A percentile compares a stretch with the other conserved stretches of the same genome.
Conservation (phyloP, 306 rosid genomes). For the Lathyrus aphaca region DNA sequence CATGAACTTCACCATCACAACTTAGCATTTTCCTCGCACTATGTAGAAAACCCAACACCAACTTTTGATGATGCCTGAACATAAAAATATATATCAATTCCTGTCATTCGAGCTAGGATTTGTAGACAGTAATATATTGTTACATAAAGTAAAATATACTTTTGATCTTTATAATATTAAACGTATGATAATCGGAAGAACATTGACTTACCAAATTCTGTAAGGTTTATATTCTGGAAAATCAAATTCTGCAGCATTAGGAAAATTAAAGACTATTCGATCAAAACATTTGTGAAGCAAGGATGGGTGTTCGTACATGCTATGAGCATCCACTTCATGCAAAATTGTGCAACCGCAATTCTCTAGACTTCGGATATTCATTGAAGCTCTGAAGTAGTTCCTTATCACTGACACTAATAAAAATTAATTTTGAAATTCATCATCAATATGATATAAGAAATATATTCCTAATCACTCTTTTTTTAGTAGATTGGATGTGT, state of each 20-base stretch:
- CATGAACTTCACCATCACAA: conserved; percentile 47
- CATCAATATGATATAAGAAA: not conserved
- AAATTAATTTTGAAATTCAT: not conserved
- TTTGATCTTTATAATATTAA: too few relatives aligned
- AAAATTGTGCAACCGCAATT: conserved; percentile 29
- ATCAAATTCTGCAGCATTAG: conserved; percentile 37
- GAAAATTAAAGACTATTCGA: conserved; percentile 51
- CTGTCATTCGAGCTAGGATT: too few relatives aligned
- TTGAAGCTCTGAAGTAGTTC: not conserved
- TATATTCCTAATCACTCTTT: too few relatives aligned
- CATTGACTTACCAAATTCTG: conserved; percentile 20
- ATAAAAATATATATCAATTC: not conserved
- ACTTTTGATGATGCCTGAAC: not conserved
- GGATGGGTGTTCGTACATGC: conserved; percentile 33
- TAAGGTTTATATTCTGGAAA: not conserved
- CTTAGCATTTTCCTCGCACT: conserved; percentile 39
- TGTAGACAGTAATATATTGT: too few relatives aligned
- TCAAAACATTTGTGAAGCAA: conserved; percentile 14
- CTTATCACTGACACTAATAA: not conserved
- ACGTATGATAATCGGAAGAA: not conserved
- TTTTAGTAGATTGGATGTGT: too few relatives aligned
- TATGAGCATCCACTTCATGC: conserved; percentile 42
- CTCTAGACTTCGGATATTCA: conserved; percentile 19
- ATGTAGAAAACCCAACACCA: conserved; percentile 42
- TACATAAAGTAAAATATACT: too few relatives aligned